Conservation (phyloP, 2,329 filamentous ascomycete species). For the Aspergillus sp. region DNA sequence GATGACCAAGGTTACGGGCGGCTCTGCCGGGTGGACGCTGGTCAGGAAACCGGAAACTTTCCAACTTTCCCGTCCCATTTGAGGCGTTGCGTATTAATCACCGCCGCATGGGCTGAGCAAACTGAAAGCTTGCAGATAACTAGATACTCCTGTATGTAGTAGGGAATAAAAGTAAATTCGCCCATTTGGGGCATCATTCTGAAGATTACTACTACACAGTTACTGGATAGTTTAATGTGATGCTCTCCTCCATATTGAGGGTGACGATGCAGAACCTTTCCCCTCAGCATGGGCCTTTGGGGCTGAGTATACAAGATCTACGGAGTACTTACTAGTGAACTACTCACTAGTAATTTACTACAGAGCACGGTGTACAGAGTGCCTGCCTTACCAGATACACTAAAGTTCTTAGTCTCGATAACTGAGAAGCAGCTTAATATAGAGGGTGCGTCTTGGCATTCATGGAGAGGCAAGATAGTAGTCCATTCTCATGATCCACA, state of each 20-base stretch:
- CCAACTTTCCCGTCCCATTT: neutral
- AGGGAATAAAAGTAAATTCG: neutral
- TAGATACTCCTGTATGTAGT: neutral
- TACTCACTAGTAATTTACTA: neutral
- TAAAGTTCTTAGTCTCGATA: neutral
- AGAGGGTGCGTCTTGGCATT: neutral
- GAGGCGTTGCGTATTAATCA: neutral
- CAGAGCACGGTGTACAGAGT: neutral
- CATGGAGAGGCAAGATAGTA: neutral
- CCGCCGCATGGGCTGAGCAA: neutral
- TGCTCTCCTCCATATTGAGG: neutral
- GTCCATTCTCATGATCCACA: neutral
- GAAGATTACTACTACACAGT: neutral
- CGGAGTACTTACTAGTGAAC: neutral
- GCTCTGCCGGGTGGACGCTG: conserved; percentile 15
- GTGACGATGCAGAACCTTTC: neutral
- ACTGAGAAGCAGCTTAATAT: neutral
- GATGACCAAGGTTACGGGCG: conserved; percentile 16
- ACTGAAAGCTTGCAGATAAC: too few relatives aligned
- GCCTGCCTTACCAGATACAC: neutral
- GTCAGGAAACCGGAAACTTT: conserved; percentile 7
- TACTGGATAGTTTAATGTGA: neutral
- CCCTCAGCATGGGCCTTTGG: neutral
- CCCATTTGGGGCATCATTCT: neutral
- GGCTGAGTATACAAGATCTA: neutral